phyloP scores from a whole-genome alignment of 345 rosid species.

The Aquilaria yunnanensis region DNA sequence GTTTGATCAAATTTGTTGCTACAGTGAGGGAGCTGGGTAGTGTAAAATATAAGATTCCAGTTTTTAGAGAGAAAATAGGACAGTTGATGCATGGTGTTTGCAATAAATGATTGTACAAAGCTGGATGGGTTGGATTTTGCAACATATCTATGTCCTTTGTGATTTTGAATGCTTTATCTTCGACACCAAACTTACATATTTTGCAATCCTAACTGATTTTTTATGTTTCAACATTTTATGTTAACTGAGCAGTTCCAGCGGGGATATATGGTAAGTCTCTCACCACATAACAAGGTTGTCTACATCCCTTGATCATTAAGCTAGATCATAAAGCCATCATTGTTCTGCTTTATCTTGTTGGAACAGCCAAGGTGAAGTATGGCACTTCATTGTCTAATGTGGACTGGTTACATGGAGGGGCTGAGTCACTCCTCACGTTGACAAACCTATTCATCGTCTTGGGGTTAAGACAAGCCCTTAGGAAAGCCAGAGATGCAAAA shows the following conservation, averaged over 20 bases:
- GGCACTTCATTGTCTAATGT: conserved; percentile 89
- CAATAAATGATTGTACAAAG: no score
- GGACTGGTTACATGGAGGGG: conserved; percentile 96
- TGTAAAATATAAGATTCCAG: no score
- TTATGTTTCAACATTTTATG: conserved; percentile 15
- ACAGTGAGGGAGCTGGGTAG: no score
- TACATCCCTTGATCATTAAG: background rate
- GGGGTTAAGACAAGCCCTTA: conserved; percentile 79
- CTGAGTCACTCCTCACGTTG: conserved; percentile 79
- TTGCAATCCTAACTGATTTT: conserved; percentile 18
- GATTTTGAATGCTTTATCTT: background rate
- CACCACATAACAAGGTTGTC: conserved; percentile 4
- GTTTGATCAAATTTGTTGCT: no score
- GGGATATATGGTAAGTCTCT: conserved; percentile 69
- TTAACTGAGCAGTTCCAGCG: conserved; percentile 67
- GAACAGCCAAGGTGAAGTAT: conserved; percentile 76
- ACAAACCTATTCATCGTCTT: conserved; percentile 82
- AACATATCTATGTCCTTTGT: background rate
- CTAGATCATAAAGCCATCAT: background rate
- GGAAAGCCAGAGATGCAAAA: conserved; percentile 30
- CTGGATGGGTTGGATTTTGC: no score
- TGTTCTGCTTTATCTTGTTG: conserved; percentile 12
- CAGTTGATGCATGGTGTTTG: no score
- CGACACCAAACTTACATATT: background rate
- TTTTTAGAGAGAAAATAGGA: no score